Evolutionary conservation across 345 rosid genomes (phyloP).

Genomic region (Hibiscus syriacus): DNA sequence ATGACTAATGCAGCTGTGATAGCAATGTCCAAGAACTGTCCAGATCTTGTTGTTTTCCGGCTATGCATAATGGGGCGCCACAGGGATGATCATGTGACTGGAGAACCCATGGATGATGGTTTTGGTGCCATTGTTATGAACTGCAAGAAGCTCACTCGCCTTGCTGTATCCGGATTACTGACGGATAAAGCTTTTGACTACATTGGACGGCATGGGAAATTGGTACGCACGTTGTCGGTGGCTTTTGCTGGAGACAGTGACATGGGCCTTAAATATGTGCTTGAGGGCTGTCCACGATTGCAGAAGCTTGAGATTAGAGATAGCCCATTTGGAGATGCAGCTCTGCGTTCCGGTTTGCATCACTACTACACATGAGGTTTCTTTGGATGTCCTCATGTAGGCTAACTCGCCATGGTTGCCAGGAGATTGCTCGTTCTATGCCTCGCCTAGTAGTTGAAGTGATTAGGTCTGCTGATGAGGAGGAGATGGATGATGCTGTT

Average conservation of each 20-base stretch:
- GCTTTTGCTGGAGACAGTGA: slow-evolving; percentile 94
- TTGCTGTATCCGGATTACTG: slow-evolving; percentile 70
- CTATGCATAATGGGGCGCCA: slow-evolving; percentile 85
- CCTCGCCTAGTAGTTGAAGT: slow-evolving; percentile 66
- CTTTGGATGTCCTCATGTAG: slow-evolving; percentile 89
- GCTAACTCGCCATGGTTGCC: slow-evolving; percentile 52
- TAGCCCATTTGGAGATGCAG: slow-evolving; percentile 76
- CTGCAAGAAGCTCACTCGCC: slow-evolving; percentile 77
- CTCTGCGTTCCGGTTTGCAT: slow-evolving; percentile 64
- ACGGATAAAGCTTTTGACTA: slow-evolving; percentile 70
- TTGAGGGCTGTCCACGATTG: slow-evolving; percentile 73
- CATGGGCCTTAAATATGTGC: slow-evolving; percentile 57
- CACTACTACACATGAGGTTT: slow-evolving; percentile 75
- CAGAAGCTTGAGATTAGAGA: slow-evolving; percentile 92
- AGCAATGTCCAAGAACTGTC: slow-evolving; percentile 81
- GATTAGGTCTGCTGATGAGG: slow-evolving; percentile 31
- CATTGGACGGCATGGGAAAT: slow-evolving; percentile 67
- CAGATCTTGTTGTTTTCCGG: slow-evolving; percentile 66
- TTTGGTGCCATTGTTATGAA: slow-evolving; percentile 90
- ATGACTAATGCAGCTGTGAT: slow-evolving; percentile 86
- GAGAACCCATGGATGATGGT: slow-evolving; percentile 85
- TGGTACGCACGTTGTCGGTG: slow-evolving; percentile 67
- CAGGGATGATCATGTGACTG: slow-evolving; percentile 60
- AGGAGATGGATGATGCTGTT: slow-evolving; percentile 27
- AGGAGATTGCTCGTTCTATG: slow-evolving; percentile 45